A percentile compares a stretch with the other conserved stretches of the same genome.
Conservation (phyloP, 257 asterid genomes). For the Henckelia pumila region DNA sequence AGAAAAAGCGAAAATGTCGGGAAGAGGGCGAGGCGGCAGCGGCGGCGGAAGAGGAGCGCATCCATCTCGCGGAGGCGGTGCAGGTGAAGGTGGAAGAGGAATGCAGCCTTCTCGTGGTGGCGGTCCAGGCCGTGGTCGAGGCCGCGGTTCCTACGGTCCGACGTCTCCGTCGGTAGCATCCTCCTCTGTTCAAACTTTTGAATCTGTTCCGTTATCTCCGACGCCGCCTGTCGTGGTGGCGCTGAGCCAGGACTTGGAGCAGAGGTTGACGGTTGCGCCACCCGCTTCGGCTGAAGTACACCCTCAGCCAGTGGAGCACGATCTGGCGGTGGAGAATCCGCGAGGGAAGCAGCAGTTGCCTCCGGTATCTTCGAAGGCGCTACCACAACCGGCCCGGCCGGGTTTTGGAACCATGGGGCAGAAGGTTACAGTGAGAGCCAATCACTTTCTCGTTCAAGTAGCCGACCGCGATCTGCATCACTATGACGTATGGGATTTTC, state of each 20-base stretch:
- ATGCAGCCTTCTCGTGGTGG: conserved; percentile 21
- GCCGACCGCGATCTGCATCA: conserved; percentile 58
- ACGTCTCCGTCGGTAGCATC: conserved; percentile 20
- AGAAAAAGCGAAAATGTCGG: conserved; percentile 26
- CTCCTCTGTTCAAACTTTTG: conserved; percentile 2
- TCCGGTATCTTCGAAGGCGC: conserved; percentile 55
- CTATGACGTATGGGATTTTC: conserved; percentile 55
- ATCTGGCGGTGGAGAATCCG: conserved; percentile 15
- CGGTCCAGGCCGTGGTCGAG: conserved; percentile 33
- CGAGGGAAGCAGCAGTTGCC: conserved; percentile 23
- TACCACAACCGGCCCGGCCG: conserved; percentile 52
- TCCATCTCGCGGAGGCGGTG: conserved; percentile 29
- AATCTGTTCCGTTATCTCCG: conserved; percentile 7
- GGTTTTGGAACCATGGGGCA: conserved; percentile 39
- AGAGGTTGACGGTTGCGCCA: conserved; percentile 33
- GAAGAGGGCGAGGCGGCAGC: conserved; percentile 14
- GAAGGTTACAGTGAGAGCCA: conserved; percentile 45
- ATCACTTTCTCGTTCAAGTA: conserved; percentile 61
- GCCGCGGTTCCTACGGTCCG: conserved; percentile 34
- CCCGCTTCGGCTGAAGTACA: conserved; percentile 31
- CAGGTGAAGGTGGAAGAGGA: conserved; percentile 16
- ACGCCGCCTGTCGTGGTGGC: conserved; percentile 23
- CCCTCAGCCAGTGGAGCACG: background rate
- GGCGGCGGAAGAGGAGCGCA: conserved; percentile 31
- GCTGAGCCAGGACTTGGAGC: conserved; percentile 32